phyloP scores from a whole-genome alignment of 2,329 filamentous ascomycete species.

The Aspergillus hortae region DNA sequence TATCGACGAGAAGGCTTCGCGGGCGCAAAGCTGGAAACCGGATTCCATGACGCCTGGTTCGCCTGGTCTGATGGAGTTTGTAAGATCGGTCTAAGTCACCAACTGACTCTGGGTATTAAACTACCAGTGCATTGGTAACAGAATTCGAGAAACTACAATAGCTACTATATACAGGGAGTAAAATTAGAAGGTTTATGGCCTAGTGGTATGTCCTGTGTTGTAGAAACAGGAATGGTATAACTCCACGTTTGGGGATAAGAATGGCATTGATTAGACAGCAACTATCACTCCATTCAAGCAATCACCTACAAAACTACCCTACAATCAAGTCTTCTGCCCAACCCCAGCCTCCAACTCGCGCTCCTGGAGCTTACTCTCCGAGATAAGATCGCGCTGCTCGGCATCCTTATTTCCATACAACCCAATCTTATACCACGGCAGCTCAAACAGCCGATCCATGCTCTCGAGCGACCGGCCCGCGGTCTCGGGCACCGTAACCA shows the following conservation, averaged over 20 bases:
- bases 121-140: too few relatives aligned
- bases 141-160: too few relatives aligned
- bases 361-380: slow-evolving; percentile 24
- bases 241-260: too few relatives aligned
- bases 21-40: slow-evolving; percentile 22
- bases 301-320: slow-evolving; percentile 1
- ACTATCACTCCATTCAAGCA: background rate
- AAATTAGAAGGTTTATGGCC: too few relatives aligned
- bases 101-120: too few relatives aligned
- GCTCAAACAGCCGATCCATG: slow-evolving; percentile 68
- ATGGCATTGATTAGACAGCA: too few relatives aligned
- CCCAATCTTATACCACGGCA: slow-evolving; percentile 74
- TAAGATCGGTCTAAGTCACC: slow-evolving; percentile 12
- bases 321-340: background rate
- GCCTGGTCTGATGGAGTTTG: slow-evolving; percentile 26
- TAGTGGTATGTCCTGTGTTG: too few relatives aligned
- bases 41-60: slow-evolving; percentile 2
- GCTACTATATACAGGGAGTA: too few relatives aligned
- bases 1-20: slow-evolving; percentile 9
- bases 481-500: slow-evolving; percentile 70
- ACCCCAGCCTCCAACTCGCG: slow-evolving; percentile 4
- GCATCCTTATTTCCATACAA: slow-evolving; percentile 32
- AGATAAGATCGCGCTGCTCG: slow-evolving; percentile 22
- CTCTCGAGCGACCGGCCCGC: slow-evolving; percentile 54
- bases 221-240: too few relatives aligned